Evolutionary conservation across 495 filamentous ascomycete genomes (phyloP).

Genomic region (Bathelium albidoporum): DNA sequence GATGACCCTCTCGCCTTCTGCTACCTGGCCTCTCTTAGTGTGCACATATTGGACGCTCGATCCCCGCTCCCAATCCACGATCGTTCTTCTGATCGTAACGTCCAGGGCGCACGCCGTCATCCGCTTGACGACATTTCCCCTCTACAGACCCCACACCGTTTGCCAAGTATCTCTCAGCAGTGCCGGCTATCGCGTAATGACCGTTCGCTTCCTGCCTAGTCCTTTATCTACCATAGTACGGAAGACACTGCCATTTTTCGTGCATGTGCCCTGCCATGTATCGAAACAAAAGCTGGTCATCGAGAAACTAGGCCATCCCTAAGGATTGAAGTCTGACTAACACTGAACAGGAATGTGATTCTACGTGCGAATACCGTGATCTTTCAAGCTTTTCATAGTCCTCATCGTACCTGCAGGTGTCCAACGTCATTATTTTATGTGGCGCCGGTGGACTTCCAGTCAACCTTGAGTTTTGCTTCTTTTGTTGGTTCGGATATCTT

Average conservation of each 20-base stretch:
- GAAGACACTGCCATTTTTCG: not conserved
- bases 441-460: not conserved
- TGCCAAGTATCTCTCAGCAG: not conserved
- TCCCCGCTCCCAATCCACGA: not conserved
- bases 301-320: too few relatives aligned
- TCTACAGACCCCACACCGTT: not conserved
- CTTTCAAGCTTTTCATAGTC: not conserved
- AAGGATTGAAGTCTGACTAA: not conserved
- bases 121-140: constrained; percentile 5
- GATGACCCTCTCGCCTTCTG: not conserved
- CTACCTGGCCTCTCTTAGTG: not conserved
- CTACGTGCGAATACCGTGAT: not conserved
- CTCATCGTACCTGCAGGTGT: not conserved
- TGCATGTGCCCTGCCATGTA: not conserved
- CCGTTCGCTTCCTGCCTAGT: not conserved
- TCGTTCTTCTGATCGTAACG: not conserved
- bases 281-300: not conserved
- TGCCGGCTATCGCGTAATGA: not conserved
- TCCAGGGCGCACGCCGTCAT: not conserved
- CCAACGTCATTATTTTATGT: not conserved
- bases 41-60: not conserved
- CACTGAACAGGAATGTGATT: not conserved
- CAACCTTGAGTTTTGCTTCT: not conserved
- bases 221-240: not conserved
- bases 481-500: not conserved